Evolutionary conservation across 352 stramenopile species (phyloP).

Genomic region (Globisporangium polare): DNA sequence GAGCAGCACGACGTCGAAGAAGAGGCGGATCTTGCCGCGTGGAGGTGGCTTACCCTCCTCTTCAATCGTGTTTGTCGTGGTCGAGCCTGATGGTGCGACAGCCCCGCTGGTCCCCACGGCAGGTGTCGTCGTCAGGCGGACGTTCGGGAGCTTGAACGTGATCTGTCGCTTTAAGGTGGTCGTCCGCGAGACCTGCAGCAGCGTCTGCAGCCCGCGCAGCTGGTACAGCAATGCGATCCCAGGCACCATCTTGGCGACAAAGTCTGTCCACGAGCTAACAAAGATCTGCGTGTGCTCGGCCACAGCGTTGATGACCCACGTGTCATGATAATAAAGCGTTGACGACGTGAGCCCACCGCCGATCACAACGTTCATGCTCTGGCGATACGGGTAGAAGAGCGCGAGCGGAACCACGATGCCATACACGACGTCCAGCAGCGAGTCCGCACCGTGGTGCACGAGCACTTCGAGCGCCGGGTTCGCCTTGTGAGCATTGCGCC

Average conservation of each 20-base stretch:
- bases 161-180: slow-evolving; percentile 1
- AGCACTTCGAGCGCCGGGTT: slow-evolving; percentile 10
- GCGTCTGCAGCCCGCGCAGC: slow-evolving; percentile 8
- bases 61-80: background rate
- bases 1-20: slow-evolving; percentile 5
- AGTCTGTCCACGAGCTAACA: slow-evolving; percentile 14
- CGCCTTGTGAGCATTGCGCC: background rate
- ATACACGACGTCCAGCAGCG: slow-evolving; percentile 17
- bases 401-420: slow-evolving; percentile 11
- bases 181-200: slow-evolving; percentile 6
- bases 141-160: slow-evolving; percentile 7
- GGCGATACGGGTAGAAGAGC: slow-evolving; percentile 9
- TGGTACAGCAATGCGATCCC: slow-evolving; percentile 10
- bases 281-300: slow-evolving; percentile 15
- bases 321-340: slow-evolving; percentile 12
- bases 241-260: slow-evolving; percentile 14
- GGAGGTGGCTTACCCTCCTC: background rate
- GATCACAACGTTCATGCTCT: background rate
- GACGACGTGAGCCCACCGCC: background rate
- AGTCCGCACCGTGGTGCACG: slow-evolving; percentile 15
- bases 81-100: background rate
- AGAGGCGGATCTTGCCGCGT: slow-evolving; percentile 8
- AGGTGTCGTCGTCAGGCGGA: background rate
- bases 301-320: slow-evolving; percentile 3
- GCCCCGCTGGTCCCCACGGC: background rate